phyloP scores from a whole-genome alignment of 495 filamentous ascomycete species.

The Aspergillus biplanus region DNA sequence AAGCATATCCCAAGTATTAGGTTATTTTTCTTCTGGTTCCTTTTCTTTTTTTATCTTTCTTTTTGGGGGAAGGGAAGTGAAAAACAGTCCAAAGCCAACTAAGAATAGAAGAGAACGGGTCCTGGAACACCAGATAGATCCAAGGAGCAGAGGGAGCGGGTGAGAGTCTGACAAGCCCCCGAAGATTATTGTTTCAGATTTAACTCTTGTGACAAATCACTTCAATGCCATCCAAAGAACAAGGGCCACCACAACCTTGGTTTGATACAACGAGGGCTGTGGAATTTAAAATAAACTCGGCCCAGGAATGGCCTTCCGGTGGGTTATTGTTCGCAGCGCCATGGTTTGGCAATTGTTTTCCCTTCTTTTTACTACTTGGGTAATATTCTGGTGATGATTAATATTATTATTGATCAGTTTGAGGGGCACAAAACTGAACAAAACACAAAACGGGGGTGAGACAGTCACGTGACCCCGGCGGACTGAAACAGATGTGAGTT shows the following conservation, averaged over 20 bases:
- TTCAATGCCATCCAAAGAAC: neutral
- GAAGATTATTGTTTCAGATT: conserved; percentile 24
- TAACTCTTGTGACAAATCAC: conserved; percentile 18
- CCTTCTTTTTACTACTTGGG: no score
- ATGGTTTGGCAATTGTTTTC: no score
- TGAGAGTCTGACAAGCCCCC: conserved; percentile 7
- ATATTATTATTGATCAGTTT: neutral
- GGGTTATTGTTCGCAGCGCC: no score
- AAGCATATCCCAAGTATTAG: no score
- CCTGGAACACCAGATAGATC: neutral
- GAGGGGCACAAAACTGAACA: neutral
- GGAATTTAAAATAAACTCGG: neutral
- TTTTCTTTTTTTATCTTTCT: no score
- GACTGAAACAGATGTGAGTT: neutral
- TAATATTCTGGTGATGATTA: neutral
- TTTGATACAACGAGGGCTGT: neutral
- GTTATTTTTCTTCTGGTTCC: no score
- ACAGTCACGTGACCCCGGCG: conserved; percentile 4
- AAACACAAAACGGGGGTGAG: neutral
- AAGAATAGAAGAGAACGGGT: no score
- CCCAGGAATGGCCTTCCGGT: no score
- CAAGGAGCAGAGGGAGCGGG: conserved; percentile 5
- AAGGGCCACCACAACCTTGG: neutral
- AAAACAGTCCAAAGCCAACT: no score
- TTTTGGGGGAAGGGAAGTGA: no score